Percentiles rank a stretch among this genome's conserved stretches.
Evolutionary conservation across 192 early-diverging fungal species (phyloP).

Genomic region (Coemansia sp.): DNA sequence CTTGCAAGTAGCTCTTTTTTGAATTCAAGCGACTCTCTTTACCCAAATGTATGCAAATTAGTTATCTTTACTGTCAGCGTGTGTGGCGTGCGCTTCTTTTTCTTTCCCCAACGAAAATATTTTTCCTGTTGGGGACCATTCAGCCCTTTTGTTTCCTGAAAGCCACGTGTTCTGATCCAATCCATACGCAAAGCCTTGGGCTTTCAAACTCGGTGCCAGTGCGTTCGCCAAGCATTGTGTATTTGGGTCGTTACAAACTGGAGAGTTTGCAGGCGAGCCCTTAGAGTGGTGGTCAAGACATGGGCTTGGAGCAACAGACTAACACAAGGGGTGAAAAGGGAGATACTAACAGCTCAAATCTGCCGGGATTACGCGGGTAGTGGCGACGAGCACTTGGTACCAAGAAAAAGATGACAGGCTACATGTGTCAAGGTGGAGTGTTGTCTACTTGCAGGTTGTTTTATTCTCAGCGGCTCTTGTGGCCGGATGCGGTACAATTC

Average conservation of each 20-base stretch:
- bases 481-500: no score
- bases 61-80: not conserved
- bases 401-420: not conserved
- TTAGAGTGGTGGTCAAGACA: not conserved
- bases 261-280: not conserved
- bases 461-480: no score
- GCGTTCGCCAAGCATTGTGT: not conserved
- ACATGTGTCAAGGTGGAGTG: no score
- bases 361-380: not conserved
- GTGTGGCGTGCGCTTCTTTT: not conserved
- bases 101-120: not conserved
- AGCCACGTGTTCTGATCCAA: no score
- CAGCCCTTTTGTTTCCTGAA: not conserved
- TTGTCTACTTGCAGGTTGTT: no score
- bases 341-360: no score
- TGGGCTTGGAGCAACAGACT: not conserved
- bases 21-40: not conserved
- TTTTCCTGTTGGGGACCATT: not conserved
- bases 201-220: no score
- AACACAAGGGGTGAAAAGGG: not conserved
- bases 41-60: not conserved
- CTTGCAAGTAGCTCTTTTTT: conserved; percentile 16
- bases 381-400: not conserved
- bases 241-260: not conserved
- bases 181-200: no score